These are phyloP conservation scores for Ustilago sp. DNA, from an alignment of 1,284 basidiomycete species.

Conservation along the genomic window DNA sequence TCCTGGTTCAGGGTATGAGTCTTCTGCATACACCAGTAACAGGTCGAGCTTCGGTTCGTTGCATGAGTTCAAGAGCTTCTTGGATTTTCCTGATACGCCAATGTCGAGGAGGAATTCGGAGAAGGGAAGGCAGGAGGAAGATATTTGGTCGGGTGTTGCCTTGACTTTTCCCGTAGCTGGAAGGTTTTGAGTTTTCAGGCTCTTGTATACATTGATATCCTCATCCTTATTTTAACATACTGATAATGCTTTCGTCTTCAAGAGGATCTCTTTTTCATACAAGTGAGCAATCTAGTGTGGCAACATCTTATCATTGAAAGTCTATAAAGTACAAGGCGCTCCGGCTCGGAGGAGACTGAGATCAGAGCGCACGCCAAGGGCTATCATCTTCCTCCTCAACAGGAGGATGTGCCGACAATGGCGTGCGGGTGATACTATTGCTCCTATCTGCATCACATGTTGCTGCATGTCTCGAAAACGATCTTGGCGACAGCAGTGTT, in stretches of 20 bases:
- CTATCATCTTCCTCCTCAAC: slow-evolving; percentile 16
- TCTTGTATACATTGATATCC: background rate
- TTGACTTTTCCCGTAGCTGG: background rate
- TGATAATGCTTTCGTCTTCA: background rate
- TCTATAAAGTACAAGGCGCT: slow-evolving; percentile 6
- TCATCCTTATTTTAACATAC: background rate
- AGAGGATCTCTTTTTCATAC: background rate
- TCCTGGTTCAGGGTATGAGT: slow-evolving; percentile 29
- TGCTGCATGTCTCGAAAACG: slow-evolving; percentile 10
- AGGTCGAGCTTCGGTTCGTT: slow-evolving; percentile 26
- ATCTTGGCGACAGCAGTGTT: slow-evolving; percentile 18
- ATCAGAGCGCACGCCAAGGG: slow-evolving; percentile 5
- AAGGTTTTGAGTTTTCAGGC: background rate
- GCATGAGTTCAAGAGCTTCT: slow-evolving; percentile 26
- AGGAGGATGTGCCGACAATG: background rate
- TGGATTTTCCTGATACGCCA: slow-evolving; percentile 23
- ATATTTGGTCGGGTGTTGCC: slow-evolving; percentile 15
- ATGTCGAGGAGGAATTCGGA: background rate
- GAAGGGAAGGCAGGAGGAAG: background rate
- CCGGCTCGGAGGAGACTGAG: background rate
- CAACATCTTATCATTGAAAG: background rate
- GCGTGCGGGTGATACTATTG: background rate
- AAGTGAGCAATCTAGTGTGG: background rate
- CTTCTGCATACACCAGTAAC: slow-evolving; percentile 11
- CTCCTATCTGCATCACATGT: background rate